Evolutionary conservation across 495 filamentous ascomycete species (phyloP).

Genomic region (Penicillium flavigenum): DNA sequence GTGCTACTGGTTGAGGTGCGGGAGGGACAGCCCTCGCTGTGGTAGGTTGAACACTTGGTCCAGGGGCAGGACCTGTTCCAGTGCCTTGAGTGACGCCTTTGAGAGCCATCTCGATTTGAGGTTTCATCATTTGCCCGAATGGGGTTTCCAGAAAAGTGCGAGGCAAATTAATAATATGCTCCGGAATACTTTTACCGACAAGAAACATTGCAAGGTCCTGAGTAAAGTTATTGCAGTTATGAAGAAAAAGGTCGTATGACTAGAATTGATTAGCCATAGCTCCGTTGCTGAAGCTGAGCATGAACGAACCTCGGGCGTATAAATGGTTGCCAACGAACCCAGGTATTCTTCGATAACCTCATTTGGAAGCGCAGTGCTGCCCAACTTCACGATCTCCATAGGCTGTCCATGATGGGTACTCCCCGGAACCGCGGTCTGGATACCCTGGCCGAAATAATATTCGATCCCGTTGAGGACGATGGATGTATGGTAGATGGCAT

Average conservation of each 20-base stretch:
- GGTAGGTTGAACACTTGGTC: constrained; percentile 27
- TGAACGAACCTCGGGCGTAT: constrained; percentile 68
- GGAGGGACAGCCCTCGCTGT: constrained; percentile 20
- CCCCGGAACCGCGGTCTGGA: constrained; percentile 77
- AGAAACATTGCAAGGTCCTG: constrained; percentile 92
- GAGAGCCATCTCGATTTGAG: constrained; percentile 75
- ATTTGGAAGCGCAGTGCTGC: constrained; percentile 71
- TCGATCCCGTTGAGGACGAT: constrained; percentile 77
- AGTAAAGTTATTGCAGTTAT: constrained; percentile 99
- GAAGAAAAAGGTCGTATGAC: constrained; percentile 85
- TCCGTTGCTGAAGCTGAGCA: not conserved
- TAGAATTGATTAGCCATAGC: constrained; percentile 27
- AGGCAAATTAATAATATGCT: constrained; percentile 84
- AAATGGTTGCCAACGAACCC: constrained; percentile 76
- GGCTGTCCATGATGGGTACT: constrained; percentile 82
- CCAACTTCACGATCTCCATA: constrained; percentile 72
- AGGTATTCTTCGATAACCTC: constrained; percentile 90
- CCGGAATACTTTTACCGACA: constrained; percentile 83
- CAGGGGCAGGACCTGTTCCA: constrained; percentile 26
- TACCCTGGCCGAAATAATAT: constrained; percentile 72
- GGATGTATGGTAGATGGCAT: constrained; percentile 90
- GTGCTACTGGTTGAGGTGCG: constrained; percentile 21
- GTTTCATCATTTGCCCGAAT: constrained; percentile 85
- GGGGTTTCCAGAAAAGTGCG: constrained; percentile 84
- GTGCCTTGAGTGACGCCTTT: constrained; percentile 62